A percentile compares a stretch with the other conserved stretches of the same genome.
Conservation (phyloP, 495 filamentous ascomycete genomes). For the Cladorrhinum samala region DNA sequence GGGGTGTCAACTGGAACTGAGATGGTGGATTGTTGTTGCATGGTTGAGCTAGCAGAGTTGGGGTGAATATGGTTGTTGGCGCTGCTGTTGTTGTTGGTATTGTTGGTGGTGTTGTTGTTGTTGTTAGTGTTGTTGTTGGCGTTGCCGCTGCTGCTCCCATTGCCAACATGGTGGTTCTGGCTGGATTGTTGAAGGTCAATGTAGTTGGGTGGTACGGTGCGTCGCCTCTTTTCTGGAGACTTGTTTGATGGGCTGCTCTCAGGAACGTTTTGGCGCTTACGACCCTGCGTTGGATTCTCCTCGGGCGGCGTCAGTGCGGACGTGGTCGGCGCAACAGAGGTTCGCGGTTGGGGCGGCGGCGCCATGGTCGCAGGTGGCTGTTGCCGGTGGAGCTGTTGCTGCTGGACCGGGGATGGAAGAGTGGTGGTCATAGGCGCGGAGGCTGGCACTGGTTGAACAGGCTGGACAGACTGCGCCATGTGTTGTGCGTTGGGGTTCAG, state of each 20-base stretch:
- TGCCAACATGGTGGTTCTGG: constrained; percentile 7
- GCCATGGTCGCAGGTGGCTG: constrained; percentile 21
- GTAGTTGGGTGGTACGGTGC: constrained; percentile 23
- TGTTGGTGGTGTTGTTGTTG: background rate
- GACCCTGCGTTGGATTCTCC: constrained; percentile 32
- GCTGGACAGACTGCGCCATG: constrained; percentile 13
- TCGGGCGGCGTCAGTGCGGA: constrained; percentile 46
- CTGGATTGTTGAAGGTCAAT: constrained; percentile 20
- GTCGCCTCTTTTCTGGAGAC: constrained; percentile 38
- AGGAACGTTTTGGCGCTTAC: constrained; percentile 24
- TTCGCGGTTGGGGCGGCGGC: constrained; percentile 24
- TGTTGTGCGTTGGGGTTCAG: constrained; percentile 18
- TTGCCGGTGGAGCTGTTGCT: constrained; percentile 9
- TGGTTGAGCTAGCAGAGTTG: no score
- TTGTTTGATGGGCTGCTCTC: constrained; percentile 9
- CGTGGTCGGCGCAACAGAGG: constrained; percentile 29
- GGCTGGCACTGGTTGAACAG: background rate
- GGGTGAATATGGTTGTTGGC: no score
- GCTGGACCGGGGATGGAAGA: constrained; percentile 6
- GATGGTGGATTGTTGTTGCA: no score
- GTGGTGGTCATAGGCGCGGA: constrained; percentile 1
- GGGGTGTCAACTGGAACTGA: background rate
- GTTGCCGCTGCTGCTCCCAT: background rate
- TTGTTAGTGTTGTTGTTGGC: constrained; percentile 8
- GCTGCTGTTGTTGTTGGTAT: background rate